Base-by-base conservation (phyloP, 768 basidiomycete genomes). In the Lanmaoa pseudosensibilis region DNA sequence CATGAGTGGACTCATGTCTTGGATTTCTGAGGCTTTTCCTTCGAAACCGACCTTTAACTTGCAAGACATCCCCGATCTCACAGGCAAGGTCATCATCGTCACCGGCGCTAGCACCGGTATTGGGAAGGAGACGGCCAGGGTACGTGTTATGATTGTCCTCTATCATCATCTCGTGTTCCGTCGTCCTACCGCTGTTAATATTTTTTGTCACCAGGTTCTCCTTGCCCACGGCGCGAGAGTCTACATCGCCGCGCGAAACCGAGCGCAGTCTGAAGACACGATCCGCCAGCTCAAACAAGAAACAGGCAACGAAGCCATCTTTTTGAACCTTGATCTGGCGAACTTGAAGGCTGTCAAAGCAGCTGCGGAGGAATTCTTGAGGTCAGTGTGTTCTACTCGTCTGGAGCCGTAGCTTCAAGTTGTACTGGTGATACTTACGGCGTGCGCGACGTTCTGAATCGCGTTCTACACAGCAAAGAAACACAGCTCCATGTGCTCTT, bases 401-500 rank as follows among this genome's bases (percentile, higher is more conserved):
- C 19, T 2, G 16, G 25, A 27, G 16, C 6, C 25, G 13, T 13
- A 13, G 21, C 40, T 52, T n/a, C n/a, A n/a, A n/a, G n/a, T n/a
- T 11, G 44, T n/a, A 25, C 43, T 25, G 4, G 18, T 11, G 45
- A 19, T 13, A 4, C n/a, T 6, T 18, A 6, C n/a, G 25, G 18
- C 21, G 13, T 9, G 19, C 12, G 19, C 7, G 27, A 18, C 47
- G n/a, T 37, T 11, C 52, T 16, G 37, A 49, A 38, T 21, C 23
- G 11, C 13, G 4, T 18, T 19, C 16, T 36, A 9, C 4, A 19
- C 41, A 80, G 77, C 36, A 77, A 76, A 56, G 82, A 84, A 58
- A 70, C 57, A 2, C 67, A 72, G 52, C 67, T 85, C 15, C 72
- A 84, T 50, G 71, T 80, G 5, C 67, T 84, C 9, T 76, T 79